phyloP scores from a whole-genome alignment of 2,329 filamentous ascomycete species.

The Apiospora kogelbergensis region DNA sequence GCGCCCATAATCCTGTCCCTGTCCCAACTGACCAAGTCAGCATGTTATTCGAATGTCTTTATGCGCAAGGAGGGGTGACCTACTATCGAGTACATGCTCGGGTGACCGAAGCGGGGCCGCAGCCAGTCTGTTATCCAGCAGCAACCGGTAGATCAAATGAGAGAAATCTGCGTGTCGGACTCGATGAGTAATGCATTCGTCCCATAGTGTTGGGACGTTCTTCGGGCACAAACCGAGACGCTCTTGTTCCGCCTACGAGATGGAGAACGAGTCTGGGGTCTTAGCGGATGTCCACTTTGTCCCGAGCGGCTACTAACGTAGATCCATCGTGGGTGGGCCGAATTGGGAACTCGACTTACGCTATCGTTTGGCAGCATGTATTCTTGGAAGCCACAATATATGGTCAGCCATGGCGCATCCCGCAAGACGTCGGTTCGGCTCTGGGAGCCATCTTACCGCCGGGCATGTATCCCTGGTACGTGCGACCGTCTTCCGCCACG shows the following conservation, averaged over 20 bases:
- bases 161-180: neutral
- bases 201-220: neutral
- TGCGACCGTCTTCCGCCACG: neutral
- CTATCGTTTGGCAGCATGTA: constrained; percentile 9
- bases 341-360: neutral
- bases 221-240: neutral
- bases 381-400: neutral
- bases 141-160: neutral
- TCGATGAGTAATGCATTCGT: neutral
- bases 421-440: neutral
- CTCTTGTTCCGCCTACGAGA: neutral
- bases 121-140: neutral
- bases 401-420: neutral
- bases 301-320: neutral
- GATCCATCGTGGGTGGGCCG: neutral
- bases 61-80: neutral
- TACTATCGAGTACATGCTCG: neutral
- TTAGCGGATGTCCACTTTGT: neutral
- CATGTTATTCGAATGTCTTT: neutral
- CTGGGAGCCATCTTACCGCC: neutral
- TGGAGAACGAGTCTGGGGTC: neutral
- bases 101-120: neutral
- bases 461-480: constrained; percentile 3
- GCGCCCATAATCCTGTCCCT: neutral
- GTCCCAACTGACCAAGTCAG: neutral